These are phyloP conservation scores for Lasiosphaeriaceae sp. DNA, from an alignment of 495 filamentous ascomycete species.

Conservation along the genomic window DNA sequence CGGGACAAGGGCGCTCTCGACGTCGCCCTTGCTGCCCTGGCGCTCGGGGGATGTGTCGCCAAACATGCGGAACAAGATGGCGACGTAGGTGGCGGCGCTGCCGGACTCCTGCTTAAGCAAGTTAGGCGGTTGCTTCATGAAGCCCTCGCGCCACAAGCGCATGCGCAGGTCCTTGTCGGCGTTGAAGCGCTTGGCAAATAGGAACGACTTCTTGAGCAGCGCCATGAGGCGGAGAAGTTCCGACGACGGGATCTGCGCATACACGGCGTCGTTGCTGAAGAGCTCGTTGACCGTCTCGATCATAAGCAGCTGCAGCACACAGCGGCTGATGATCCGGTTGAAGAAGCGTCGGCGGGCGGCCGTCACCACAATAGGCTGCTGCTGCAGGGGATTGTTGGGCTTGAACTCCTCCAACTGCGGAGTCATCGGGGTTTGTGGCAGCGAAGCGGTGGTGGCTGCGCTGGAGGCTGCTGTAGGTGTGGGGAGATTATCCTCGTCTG, in stretches of 20 bases:
- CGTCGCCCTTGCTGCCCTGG: conserved; percentile 69
- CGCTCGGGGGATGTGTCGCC: conserved; percentile 82
- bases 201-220: conserved; percentile 87
- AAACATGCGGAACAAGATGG: conserved; percentile 95
- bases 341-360: conserved; percentile 93
- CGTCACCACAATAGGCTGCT: conserved; percentile 87
- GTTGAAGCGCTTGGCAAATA: conserved; percentile 96
- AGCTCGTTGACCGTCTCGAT: conserved; percentile 98
- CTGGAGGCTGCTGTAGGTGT: conserved; percentile 7
- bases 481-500: conserved; percentile 17
- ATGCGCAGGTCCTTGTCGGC: conserved; percentile 93
- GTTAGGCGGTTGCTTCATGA: conserved; percentile 99
- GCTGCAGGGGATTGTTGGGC: conserved; percentile 65
- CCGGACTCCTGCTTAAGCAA: conserved; percentile 97
- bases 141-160: conserved; percentile 92
- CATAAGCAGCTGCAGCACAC: conserved; percentile 95
- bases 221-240: conserved; percentile 91
- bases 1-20: conserved; percentile 87
- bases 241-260: conserved; percentile 81
- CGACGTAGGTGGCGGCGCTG: conserved; percentile 86
- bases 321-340: conserved; percentile 99
- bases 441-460: conserved; percentile 11
- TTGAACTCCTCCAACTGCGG: conserved; percentile 83
- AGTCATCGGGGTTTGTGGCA: conserved; percentile 21
- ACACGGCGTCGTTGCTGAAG: conserved; percentile 95